Evolutionary conservation across 1,284 basidiomycete genomes (phyloP).

Genomic region (Exobasidium rhododendri): DNA sequence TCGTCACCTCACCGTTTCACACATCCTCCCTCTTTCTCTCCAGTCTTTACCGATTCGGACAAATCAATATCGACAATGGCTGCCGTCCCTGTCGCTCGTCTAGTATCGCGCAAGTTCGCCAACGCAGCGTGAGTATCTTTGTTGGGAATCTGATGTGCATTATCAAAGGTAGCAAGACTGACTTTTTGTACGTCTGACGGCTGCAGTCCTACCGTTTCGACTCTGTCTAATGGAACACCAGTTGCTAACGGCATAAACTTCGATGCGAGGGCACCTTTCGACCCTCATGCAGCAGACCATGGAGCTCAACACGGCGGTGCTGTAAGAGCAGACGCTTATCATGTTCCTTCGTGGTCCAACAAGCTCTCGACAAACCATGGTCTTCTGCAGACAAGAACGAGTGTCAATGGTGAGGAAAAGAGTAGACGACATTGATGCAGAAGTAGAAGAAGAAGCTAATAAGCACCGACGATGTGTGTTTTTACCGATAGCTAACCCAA

Average conservation of each 20-base stretch:
- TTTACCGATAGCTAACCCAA: neutral
- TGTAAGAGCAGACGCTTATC: conserved; percentile 65
- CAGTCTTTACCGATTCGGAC: too few species aligned
- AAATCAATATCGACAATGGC: conserved; percentile 6
- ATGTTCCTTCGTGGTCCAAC: conserved; percentile 66
- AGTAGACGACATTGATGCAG: conserved; percentile 24
- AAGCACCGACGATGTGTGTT: neutral
- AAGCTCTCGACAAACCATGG: conserved; percentile 60
- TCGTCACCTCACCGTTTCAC: neutral
- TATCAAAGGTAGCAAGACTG: neutral
- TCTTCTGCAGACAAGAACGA: conserved; percentile 67
- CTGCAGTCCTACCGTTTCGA: conserved; percentile 9
- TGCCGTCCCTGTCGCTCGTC: conserved; percentile 6
- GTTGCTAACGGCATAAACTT: conserved; percentile 34
- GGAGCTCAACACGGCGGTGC: conserved; percentile 63
- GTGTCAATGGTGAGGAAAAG: conserved; percentile 71
- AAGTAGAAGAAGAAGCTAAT: neutral
- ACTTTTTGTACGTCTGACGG: too few species aligned
- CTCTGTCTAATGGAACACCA: conserved; percentile 9
- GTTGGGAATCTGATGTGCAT: neutral
- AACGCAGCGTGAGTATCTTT: conserved; percentile 62
- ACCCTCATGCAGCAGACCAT: conserved; percentile 59
- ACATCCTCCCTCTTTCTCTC: too few species aligned
- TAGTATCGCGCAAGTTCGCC: conserved; percentile 60
- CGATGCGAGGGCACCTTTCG: conserved; percentile 39